Base-by-base conservation (phyloP, 2,329 filamentous ascomycete genomes). In the Microcyclosporella mali region DNA sequence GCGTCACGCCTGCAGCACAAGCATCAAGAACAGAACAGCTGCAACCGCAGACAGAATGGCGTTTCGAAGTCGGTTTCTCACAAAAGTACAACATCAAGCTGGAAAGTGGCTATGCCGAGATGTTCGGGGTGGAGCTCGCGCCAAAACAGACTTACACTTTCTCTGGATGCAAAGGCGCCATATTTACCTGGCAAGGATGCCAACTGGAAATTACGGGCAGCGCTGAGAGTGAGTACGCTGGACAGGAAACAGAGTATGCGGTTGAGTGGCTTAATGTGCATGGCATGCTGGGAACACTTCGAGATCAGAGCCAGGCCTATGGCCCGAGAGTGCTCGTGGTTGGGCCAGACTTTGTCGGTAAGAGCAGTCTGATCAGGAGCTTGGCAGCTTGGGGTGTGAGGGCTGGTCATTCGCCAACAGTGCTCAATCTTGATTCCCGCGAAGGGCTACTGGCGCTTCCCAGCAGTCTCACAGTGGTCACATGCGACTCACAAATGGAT, bases 71-170 rank as follows among this genome's bases (percentile, higher is more conserved):
- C 19, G 56, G 56, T 2, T 64, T 64, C 45, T 47, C 45, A 12
- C 58, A 57, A 37, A 40, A 50, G 28, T 65, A 64, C 57, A 61
- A 44, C 40, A 58, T 74, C 53, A 67, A 88, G 70, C 73, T 97
- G 18, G 68, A 87, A 43, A 79, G 77, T 27, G 92, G 92, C 48
- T 88, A 83, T 1, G 92, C 90, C 37, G 92, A 98, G 66, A 81
- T 94, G 60, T 95, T 97, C 62, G 92, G 92, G 61, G 89, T 90
- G 42, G 92, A 98, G 69, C 83, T 98, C 33, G 88, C 88, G 9
- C 75, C 79, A 8, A 84, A 84, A 43, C 84, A 84, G 39, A 75
- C 78, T 8, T 97, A 97, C 70, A 82, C 75, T 25, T 90, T 98
- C 66, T 76, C 78, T 34, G 85, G 87, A 43, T 78, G 78, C 54